These are phyloP conservation scores for Puccinia triticina DNA, from an alignment of 1,284 basidiomycete genomes.

Conservation along the genomic window DNA sequence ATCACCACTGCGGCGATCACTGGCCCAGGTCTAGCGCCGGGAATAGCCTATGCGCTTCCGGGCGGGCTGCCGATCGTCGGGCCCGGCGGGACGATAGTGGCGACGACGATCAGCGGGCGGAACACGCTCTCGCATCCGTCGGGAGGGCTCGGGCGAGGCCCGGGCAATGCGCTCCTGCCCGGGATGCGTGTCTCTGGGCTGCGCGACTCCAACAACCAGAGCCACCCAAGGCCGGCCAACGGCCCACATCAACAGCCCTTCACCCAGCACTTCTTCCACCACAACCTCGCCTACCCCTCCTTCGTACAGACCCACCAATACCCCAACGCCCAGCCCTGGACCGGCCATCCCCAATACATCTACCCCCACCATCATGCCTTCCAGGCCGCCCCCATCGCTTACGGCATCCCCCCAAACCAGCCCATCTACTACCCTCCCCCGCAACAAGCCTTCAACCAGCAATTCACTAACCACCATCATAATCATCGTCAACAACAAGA, in stretches of 20 bases:
- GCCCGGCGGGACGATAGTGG: slow-evolving; percentile 9
- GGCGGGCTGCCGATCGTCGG: slow-evolving; percentile 26
- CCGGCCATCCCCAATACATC: slow-evolving; percentile 5
- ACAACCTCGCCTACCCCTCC: not conserved
- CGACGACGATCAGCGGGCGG: slow-evolving; percentile 43
- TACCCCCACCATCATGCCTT: not conserved
- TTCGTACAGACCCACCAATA: not conserved
- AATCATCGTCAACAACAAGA: too few relatives aligned
- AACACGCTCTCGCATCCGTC: slow-evolving; percentile 51
- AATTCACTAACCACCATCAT: too few relatives aligned
- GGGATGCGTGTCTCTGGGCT: slow-evolving; percentile 50
- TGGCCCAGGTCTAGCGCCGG: not conserved
- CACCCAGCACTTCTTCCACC: not conserved
- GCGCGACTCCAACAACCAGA: slow-evolving; percentile 27
- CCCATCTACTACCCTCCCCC: slow-evolving; percentile 9
- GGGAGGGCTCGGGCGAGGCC: slow-evolving; percentile 49
- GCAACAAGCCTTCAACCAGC: not conserved
- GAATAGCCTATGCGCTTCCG: slow-evolving; percentile 9
- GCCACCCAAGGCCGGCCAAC: not conserved
- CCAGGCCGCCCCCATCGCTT: too few relatives aligned
- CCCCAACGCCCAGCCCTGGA: not conserved
- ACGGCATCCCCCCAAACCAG: not conserved
- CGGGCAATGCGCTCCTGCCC: slow-evolving; percentile 47
- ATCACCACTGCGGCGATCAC: slow-evolving; percentile 21
- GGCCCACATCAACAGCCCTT: not conserved